These are phyloP conservation scores for Cryptosporidium bovis DNA, from an alignment of 169 alveolate species.

Conservation along the genomic window DNA sequence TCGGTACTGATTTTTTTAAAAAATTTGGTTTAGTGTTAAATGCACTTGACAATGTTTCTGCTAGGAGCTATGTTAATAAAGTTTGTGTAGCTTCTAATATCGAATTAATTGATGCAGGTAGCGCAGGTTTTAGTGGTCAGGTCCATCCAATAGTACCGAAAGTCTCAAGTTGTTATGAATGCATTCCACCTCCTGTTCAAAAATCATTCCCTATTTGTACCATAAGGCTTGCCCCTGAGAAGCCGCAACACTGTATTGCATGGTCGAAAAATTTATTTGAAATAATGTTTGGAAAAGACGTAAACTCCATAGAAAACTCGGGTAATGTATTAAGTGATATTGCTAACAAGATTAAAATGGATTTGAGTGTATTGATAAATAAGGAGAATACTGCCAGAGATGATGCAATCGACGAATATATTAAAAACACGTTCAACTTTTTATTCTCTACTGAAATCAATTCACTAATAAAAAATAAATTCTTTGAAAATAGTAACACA, in stretches of 20 bases:
- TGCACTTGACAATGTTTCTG: slow-evolving; percentile 95
- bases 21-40: slow-evolving; percentile 91
- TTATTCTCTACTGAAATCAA: slow-evolving; percentile 19
- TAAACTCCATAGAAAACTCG: slow-evolving; percentile 75
- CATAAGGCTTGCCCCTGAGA: slow-evolving; percentile 97
- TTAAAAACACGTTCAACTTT: slow-evolving; percentile 32
- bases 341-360: slow-evolving; percentile 71
- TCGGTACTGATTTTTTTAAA: slow-evolving; percentile 84
- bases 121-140: slow-evolving; percentile 94
- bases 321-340: slow-evolving; percentile 78
- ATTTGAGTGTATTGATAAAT: slow-evolving; percentile 30
- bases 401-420: slow-evolving; percentile 43
- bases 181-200: slow-evolving; percentile 87
- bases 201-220: slow-evolving; percentile 97
- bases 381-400: slow-evolving; percentile 73
- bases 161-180: slow-evolving; percentile 93
- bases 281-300: slow-evolving; percentile 80
- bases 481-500: slow-evolving; percentile 1
- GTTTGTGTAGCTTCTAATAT: slow-evolving; percentile 89
- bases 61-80: slow-evolving; percentile 93
- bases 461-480: neutral
- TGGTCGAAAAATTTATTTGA: slow-evolving; percentile 95
- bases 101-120: slow-evolving; percentile 95
- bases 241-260: slow-evolving; percentile 98
- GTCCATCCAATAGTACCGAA: slow-evolving; percentile 89